Conservation (phyloP, 2,329 filamentous ascomycete genomes). For the Waltergamsia citrina region DNA sequence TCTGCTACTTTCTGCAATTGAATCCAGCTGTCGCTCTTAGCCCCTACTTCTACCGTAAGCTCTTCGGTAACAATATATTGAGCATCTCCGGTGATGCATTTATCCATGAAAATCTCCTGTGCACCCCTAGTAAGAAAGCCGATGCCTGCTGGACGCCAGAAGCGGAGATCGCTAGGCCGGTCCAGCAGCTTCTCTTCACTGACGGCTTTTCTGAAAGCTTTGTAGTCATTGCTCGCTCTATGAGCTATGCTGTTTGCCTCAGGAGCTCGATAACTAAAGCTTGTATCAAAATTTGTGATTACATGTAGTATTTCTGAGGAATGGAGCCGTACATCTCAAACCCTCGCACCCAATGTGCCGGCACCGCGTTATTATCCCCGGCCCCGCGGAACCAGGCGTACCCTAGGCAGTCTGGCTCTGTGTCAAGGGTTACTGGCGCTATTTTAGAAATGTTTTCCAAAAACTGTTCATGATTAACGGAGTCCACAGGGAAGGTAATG, state of each 20-base stretch:
- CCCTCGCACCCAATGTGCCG: conserved; percentile 8
- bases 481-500: neutral
- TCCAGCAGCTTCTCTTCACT: conserved; percentile 6
- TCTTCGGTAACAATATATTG: too few relatives aligned
- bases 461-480: conserved; percentile 5
- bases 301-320: neutral
- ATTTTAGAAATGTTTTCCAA: conserved; percentile 6
- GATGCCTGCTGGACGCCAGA: conserved; percentile 5
- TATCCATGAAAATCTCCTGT: too few relatives aligned
- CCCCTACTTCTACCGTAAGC: too few relatives aligned
- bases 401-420: conserved; percentile 4
- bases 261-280: too few relatives aligned
- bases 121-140: conserved; percentile 5
- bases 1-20: too few relatives aligned
- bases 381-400: conserved; percentile 10
- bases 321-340: conserved; percentile 7
- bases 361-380: conserved; percentile 8
- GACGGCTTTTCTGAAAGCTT: conserved; percentile 7
- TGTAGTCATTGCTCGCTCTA: conserved; percentile 7
- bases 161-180: conserved; percentile 8
- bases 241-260: conserved; percentile 6
- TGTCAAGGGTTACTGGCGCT: conserved; percentile 4
- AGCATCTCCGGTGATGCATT: too few relatives aligned
- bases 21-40: too few relatives aligned
- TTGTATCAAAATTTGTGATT: conserved; percentile 4